Base-by-base conservation (phyloP, 1,284 basidiomycete genomes). In the Irpex sp. region DNA sequence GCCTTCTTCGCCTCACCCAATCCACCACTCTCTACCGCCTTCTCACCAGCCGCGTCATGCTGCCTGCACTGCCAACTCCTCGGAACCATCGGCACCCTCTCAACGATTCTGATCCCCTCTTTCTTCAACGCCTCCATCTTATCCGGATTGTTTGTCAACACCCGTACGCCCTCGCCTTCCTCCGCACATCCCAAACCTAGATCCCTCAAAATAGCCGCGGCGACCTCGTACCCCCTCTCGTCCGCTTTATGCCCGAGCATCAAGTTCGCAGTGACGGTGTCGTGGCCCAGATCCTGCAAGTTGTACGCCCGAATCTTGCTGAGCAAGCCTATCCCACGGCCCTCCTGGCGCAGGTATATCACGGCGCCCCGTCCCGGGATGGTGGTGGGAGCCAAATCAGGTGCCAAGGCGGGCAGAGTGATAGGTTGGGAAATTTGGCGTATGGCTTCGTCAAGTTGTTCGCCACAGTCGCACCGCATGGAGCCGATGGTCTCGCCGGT, bases 231-330 rank as follows among this genome's bases (percentile, higher is more conserved):
- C 54, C 89, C 91, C 39, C 97, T 84, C 75, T 97, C 93, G 76
- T 99, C 97, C 4, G 97, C 96, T 62, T 89, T 83, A 75, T 98
- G 94, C 1, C 97, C 97, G 26, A 99, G 87, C 82, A 98, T 84
- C 51, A 99, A 80, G 76, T 99, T 99, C 51, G 97, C 97, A 6
- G 93, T 90, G 68, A 99, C 97, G 2, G 97, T 99, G 78, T 99
- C 97, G 73, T 98, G 94, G 0, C 97, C 97, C 61, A 99, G 82
- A 74, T 99, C 97, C 75, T 99, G 97, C 35, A 99, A 81, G 73
- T 99, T 99, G 81, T 99, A 99, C 9, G 97, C 97, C 58, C 94
- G 88, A 63, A 99, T 93, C 76, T 99, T 99, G 65, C 95, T 95
- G 43, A 98, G 78, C 4, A 99, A 80, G 0, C 97, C 97, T 67